phyloP scores from a whole-genome alignment of 179 eudicot species.

The Carnegiea gigantea region DNA sequence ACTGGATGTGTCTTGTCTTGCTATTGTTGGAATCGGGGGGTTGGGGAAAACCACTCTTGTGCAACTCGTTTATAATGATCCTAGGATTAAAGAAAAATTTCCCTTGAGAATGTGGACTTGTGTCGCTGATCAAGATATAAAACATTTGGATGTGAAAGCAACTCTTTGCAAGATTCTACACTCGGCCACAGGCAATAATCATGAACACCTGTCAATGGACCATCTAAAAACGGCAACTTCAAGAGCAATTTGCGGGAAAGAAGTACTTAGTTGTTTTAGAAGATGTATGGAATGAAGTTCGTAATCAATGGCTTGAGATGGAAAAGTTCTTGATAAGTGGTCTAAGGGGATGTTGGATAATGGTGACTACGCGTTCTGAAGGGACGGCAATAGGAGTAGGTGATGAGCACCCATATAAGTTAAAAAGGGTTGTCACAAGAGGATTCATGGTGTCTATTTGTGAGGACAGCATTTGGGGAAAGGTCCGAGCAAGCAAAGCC shows the following conservation, averaged over 20 bases:
- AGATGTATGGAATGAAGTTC: conserved; percentile 34
- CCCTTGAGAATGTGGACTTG: conserved; percentile 26
- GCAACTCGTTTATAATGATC: conserved; percentile 19
- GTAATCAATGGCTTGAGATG: conserved; percentile 24
- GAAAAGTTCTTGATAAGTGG: conserved; percentile 18
- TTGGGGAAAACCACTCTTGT: too few species aligned
- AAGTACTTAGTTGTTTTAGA: conserved; percentile 35
- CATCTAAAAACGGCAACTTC: background rate
- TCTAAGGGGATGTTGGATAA: conserved; percentile 24
- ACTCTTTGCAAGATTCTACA: conserved; percentile 7
- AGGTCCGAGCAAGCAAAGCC: background rate
- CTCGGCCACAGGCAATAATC: background rate
- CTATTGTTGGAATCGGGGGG: too few species aligned
- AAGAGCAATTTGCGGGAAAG: conserved; percentile 3
- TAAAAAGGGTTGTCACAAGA: conserved; percentile 18
- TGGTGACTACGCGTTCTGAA: conserved; percentile 26
- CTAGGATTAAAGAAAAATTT: conserved; percentile 10
- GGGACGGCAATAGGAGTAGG: conserved; percentile 1
- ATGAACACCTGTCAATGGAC: conserved; percentile 7
- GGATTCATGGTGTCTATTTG: conserved; percentile 16
- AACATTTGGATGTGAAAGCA: background rate
- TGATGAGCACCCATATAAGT: background rate
- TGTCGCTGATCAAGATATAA: conserved; percentile 7
- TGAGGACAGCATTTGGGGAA: conserved; percentile 7
- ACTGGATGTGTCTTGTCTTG: too few species aligned